Percentiles rank a stretch among this genome's conserved stretches.
Conservation (phyloP, 192 early-diverging fungal species). For the Funneliformis geosporum region DNA sequence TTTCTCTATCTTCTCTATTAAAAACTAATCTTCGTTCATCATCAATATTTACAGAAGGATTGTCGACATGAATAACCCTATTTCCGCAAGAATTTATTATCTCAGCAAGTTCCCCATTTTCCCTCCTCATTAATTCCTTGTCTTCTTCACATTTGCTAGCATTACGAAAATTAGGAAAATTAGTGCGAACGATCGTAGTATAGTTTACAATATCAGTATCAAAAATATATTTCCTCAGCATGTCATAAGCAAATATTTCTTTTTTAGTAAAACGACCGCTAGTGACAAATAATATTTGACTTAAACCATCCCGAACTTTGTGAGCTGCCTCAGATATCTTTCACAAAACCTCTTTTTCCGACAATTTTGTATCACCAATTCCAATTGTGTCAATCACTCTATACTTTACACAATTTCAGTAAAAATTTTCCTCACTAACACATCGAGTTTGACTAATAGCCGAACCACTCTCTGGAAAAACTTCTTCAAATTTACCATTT, state of each 20-base stretch:
- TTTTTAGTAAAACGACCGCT: not conserved
- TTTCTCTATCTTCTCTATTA: not conserved
- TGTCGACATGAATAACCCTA: not conserved
- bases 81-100: not conserved
- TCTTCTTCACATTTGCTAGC: not conserved
- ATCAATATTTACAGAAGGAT: not conserved
- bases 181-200: not conserved
- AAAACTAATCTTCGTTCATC: not conserved
- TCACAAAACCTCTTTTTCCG: not conserved
- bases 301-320: not conserved
- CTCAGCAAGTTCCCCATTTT: not conserved
- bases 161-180: not conserved
- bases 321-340: not conserved
- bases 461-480: too few species aligned
- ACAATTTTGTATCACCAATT: not conserved
- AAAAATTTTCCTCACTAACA: not conserved
- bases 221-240: not conserved
- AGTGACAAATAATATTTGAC: conserved; percentile 1
- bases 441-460: too few species aligned
- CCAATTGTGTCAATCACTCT: not conserved
- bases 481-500: too few species aligned
- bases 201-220: too few species aligned
- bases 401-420: not conserved
- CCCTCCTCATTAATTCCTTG: not conserved
- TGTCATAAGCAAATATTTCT: not conserved